Evolutionary conservation across 352 stramenopile species (phyloP).

Genomic region (Phytopythium cucurbitacearum): DNA sequence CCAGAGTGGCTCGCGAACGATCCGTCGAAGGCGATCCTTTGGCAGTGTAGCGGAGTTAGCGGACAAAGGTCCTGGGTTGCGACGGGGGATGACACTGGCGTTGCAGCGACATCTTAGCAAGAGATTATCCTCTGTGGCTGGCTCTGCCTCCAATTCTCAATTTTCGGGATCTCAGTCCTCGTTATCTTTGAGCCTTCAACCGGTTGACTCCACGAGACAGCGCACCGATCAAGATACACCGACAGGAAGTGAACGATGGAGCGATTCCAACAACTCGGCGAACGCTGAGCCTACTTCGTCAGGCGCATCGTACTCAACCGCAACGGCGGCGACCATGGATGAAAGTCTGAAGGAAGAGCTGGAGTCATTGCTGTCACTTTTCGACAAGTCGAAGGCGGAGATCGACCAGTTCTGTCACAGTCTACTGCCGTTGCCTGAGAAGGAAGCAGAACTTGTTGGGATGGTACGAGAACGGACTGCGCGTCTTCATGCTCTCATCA

Average conservation of each 20-base stretch:
- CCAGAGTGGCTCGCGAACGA: slow-evolving; percentile 25
- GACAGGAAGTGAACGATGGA: neutral
- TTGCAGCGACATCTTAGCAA: slow-evolving; percentile 61
- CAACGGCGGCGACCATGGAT: slow-evolving; percentile 1
- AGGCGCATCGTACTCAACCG: neutral
- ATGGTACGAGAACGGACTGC: slow-evolving; percentile 73
- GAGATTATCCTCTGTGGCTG: slow-evolving; percentile 13
- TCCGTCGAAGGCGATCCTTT: slow-evolving; percentile 69
- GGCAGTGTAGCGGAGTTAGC: slow-evolving; percentile 58
- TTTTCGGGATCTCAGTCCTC: neutral
- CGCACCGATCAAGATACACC: neutral
- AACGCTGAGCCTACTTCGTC: neutral
- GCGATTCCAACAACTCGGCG: neutral
- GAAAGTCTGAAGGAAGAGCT: slow-evolving; percentile 36
- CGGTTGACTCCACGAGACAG: neutral
- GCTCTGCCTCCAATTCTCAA: neutral
- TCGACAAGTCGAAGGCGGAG: slow-evolving; percentile 56
- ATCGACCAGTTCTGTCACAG: slow-evolving; percentile 74
- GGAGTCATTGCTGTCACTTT: slow-evolving; percentile 56
- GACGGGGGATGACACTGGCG: slow-evolving; percentile 33
- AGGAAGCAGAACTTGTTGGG: slow-evolving; percentile 74
- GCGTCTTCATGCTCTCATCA: slow-evolving; percentile 58
- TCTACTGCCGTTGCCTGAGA: slow-evolving; percentile 49
- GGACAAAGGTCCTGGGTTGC: slow-evolving; percentile 24
- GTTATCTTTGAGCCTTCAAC: neutral